Base-by-base conservation (phyloP, 192 early-diverging fungal species). In the Allomyces arbusculus region DNA sequence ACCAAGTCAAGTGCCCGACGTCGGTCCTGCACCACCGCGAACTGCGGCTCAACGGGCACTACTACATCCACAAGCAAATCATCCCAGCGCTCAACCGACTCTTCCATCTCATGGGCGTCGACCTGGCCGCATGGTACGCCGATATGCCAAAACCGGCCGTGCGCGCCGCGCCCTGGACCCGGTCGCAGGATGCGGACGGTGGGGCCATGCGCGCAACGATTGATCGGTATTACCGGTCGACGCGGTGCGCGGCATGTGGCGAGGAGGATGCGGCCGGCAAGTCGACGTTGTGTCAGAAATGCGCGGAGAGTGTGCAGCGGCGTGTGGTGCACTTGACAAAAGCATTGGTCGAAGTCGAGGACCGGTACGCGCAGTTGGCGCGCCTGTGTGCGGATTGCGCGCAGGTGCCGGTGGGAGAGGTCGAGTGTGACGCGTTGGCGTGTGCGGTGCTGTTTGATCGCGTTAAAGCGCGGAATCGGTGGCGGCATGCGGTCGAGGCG, bases 31-130 rank as follows among this genome's bases (percentile, higher is more conserved):
- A 68, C 24, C 75, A 81, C 62, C 83, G 83, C 66, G 78, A 84
- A 16, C 73, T 92, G 24, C 76, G 82, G 20, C 71, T 91, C 16
- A 79, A 97, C 70, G 84, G 80, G 9, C 78, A 79, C 33, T 94
- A 92, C 68, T 97, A 97, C 68, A 86, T 97, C 62, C 74, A 75
- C 1, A 89, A 89, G 71, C 89, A 91, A 76, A 81, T 92, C 11
- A 83, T 90, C 26, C 90, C 91, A 4, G 81, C 89, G 1, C 74
- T 97, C 12, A 74, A 82, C 45, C 70, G 94, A 20, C 73, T 93
- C 11, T 87, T 97, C 61, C 84, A 85, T 23, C 75, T 94, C 3
- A 75, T 91, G 0, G 92, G 91, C 28, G 84, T 80, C 7, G 81
- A 86, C 75, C 71, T 73, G 50, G 63, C 58, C 22, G 7, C 64